A percentile compares a stretch with the other conserved stretches of the same genome.
These are phyloP conservation scores for Colletotrichum melonis DNA, from an alignment of 2,329 filamentous ascomycete genomes.

Conservation along the genomic window DNA sequence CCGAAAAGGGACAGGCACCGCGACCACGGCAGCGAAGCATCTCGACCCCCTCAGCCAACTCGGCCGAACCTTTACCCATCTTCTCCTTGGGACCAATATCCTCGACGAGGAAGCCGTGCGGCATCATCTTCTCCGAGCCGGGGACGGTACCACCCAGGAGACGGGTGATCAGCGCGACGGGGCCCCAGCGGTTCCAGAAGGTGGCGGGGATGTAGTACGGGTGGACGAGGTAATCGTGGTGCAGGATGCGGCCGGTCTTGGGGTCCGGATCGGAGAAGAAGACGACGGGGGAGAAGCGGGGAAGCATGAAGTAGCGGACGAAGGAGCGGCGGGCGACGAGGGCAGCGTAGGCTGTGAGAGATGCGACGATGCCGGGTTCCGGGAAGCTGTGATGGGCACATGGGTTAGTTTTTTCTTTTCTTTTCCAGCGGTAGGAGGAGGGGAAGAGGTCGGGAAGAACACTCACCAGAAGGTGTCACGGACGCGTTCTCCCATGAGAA, in stretches of 20 bases:
- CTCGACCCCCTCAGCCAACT: slow-evolving; percentile 49
- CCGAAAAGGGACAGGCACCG: slow-evolving; percentile 32
- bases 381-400: slow-evolving; percentile 49
- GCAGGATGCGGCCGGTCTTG: slow-evolving; percentile 63
- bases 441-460: background rate
- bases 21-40: slow-evolving; percentile 18
- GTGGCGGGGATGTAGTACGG: slow-evolving; percentile 74
- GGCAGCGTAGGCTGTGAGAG: slow-evolving; percentile 49
- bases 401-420: too few species aligned
- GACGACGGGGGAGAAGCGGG: slow-evolving; percentile 59
- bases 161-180: slow-evolving; percentile 60
- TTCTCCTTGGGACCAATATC: slow-evolving; percentile 72
- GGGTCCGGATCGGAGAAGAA: slow-evolving; percentile 61
- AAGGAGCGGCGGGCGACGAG: slow-evolving; percentile 65
- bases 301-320: slow-evolving; percentile 69
- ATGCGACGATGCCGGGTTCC: slow-evolving; percentile 52
- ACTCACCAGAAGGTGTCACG: slow-evolving; percentile 73
- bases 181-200: slow-evolving; percentile 72
- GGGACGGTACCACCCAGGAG: slow-evolving; percentile 58
- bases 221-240: slow-evolving; percentile 65
- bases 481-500: slow-evolving; percentile 73
- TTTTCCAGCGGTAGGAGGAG: too few species aligned
- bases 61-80: slow-evolving; percentile 62
- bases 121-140: slow-evolving; percentile 54
- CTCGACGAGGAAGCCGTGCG: slow-evolving; percentile 64